phyloP scores from a whole-genome alignment of 805 yeast species.

The Suhomyces pyralidae region DNA sequence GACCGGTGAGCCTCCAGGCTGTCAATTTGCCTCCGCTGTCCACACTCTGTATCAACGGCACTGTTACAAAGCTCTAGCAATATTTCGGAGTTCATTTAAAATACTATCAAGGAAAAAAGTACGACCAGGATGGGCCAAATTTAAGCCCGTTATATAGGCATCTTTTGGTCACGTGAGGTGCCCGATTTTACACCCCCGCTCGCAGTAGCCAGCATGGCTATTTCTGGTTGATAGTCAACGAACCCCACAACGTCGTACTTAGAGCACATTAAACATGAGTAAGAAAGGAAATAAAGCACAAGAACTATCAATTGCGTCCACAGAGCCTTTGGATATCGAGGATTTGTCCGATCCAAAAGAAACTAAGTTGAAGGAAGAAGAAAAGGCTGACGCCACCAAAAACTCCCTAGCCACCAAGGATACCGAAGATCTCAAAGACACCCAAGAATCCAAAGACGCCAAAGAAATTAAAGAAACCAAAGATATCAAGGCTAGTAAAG shows the following conservation, averaged over 20 bases:
- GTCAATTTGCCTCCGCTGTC: constrained; percentile 44
- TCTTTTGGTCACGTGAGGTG: background rate
- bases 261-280: background rate
- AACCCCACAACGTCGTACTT: background rate
- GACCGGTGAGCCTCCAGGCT: background rate
- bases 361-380: constrained; percentile 1
- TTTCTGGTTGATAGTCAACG: background rate
- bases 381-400: background rate
- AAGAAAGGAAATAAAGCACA: background rate
- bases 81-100: constrained; percentile 29
- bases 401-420: background rate
- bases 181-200: background rate
- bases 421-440: background rate
- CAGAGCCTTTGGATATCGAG: background rate
- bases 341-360: background rate
- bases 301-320: background rate
- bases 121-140: background rate
- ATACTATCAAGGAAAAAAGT: constrained; percentile 22
- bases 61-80: constrained; percentile 41
- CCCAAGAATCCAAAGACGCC: background rate
- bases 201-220: background rate
- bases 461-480: background rate
- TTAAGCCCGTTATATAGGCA: background rate
- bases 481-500: background rate
- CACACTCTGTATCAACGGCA: constrained; percentile 38